These are phyloP conservation scores for Oryza rufipogon DNA, from an alignment of 176 grass and related monocot genomes.

Conservation along the genomic window DNA sequence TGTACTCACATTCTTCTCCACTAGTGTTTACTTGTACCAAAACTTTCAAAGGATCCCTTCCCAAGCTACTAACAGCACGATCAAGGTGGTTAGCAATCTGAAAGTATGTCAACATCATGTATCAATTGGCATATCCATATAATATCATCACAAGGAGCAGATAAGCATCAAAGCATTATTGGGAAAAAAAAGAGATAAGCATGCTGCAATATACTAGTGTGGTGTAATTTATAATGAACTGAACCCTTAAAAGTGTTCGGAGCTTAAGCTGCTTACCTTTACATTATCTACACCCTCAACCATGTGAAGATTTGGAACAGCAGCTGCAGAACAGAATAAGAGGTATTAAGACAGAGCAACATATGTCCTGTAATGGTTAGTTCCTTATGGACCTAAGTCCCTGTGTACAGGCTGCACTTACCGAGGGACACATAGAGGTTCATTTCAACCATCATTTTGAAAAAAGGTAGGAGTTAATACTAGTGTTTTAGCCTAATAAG, in stretches of 20 bases:
- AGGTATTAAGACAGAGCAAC: background rate
- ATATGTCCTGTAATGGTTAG: background rate
- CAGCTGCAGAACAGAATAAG: constrained; percentile 50
- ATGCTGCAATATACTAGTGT: background rate
- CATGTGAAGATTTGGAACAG: constrained; percentile 88
- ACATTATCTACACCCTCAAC: constrained; percentile 84
- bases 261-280: constrained; percentile 51
- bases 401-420: background rate
- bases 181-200: background rate
- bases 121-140: background rate
- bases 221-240: background rate
- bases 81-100: constrained; percentile 88
- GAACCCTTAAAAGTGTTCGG: background rate
- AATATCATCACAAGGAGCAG: fast-evolving
- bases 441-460: background rate
- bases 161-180: background rate
- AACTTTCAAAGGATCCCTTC: constrained; percentile 82
- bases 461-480: background rate
- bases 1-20: constrained; percentile 91
- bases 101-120: constrained; percentile 22
- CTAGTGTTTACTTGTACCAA: constrained; percentile 98
- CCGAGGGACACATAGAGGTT: background rate
- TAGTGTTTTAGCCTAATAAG: background rate
- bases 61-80: constrained; percentile 68
- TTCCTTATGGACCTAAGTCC: background rate